These are phyloP conservation scores for Yarrowia deformans DNA, from an alignment of 805 yeast species.

Conservation along the genomic window DNA sequence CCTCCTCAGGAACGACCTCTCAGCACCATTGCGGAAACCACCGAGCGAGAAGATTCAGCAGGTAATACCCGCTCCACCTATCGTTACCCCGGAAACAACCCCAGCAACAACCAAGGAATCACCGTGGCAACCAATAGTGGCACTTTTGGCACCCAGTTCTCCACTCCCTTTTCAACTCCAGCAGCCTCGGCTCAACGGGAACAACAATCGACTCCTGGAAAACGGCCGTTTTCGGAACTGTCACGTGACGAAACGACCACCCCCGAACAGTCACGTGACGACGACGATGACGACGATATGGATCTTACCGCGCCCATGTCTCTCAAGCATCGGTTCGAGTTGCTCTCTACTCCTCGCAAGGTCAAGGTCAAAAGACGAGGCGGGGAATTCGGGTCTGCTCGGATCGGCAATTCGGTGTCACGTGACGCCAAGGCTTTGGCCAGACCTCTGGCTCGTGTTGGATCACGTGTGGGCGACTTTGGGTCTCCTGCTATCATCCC, in stretches of 20 bases:
- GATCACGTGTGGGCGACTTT: background rate
- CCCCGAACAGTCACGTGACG: conserved; percentile 15
- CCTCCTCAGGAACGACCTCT: conserved; percentile 1
- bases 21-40: conserved; percentile 12
- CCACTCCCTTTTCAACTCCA: background rate
- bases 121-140: conserved; percentile 6
- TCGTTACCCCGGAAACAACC: background rate
- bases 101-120: background rate
- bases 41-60: background rate
- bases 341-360: conserved; percentile 19
- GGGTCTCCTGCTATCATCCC: background rate
- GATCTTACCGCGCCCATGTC: conserved; percentile 9
- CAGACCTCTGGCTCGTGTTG: background rate
- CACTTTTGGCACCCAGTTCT: conserved; percentile 9
- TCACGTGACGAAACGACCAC: conserved; percentile 7
- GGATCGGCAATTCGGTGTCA: conserved; percentile 4
- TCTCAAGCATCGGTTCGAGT: conserved; percentile 17
- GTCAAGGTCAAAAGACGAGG: conserved; percentile 14
- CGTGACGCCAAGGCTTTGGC: background rate
- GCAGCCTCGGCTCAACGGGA: background rate
- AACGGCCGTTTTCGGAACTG: conserved; percentile 26
- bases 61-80: background rate
- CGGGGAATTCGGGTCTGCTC: background rate
- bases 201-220: background rate
- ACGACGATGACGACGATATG: background rate